Conservation (phyloP, 2,329 filamentous ascomycete genomes). For the Meredithiella fracta region DNA sequence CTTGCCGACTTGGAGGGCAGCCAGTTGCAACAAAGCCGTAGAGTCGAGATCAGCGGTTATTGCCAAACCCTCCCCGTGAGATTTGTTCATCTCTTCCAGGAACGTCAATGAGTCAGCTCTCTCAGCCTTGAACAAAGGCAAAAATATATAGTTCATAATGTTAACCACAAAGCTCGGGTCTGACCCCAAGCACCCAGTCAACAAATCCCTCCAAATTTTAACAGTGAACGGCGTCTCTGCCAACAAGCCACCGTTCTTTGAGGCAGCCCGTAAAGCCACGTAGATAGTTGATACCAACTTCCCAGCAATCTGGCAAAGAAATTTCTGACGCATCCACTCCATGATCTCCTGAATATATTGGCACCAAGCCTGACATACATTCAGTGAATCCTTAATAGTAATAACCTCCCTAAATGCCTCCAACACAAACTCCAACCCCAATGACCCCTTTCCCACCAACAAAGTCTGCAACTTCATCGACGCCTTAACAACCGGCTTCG, state of each 20-base stretch:
- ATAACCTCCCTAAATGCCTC: conserved; percentile 25
- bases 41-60: conserved; percentile 29
- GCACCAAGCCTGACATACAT: conserved; percentile 33
- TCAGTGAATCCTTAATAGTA: conserved; percentile 18
- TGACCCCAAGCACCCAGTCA: conserved; percentile 32
- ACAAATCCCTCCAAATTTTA: conserved; percentile 38
- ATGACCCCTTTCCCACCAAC: conserved; percentile 43
- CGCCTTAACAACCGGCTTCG: conserved; percentile 51
- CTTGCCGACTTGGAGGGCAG: conserved; percentile 55
- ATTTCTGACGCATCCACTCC: conserved; percentile 38
- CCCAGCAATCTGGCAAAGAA: conserved; percentile 43
- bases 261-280: conserved; percentile 26
- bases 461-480: conserved; percentile 51
- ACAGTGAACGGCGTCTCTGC: conserved; percentile 21
- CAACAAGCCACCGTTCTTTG: conserved; percentile 17
- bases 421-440: conserved; percentile 32
- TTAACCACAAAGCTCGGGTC: conserved; percentile 40
- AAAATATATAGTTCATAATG: conserved; percentile 47
- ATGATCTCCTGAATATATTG: conserved; percentile 32
- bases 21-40: conserved; percentile 43
- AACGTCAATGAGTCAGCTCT: conserved; percentile 37
- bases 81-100: conserved; percentile 39
- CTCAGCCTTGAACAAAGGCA: conserved; percentile 45
- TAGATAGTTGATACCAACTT: conserved; percentile 45
- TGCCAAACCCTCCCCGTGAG: conserved; percentile 25